Evolutionary conservation across 1,284 basidiomycete species (phyloP), one percentile per base, ranked within the genome.

Genomic region (Cryptococcus sp.): DNA sequence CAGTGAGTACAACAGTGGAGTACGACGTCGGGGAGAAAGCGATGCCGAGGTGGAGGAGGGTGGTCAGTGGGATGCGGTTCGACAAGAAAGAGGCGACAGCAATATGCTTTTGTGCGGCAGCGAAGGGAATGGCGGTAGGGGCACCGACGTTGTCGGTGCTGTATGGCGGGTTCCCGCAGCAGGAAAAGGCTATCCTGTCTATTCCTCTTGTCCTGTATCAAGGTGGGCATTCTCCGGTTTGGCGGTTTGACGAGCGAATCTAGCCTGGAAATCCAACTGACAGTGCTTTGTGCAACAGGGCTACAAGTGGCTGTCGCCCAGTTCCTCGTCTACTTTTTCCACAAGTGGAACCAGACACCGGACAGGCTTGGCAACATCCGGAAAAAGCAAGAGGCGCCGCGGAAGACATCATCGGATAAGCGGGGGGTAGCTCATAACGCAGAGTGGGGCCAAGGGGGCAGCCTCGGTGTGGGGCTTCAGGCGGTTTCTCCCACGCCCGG

Each of bases 81-180:
- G 53, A 52, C 20, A 64, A 63, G 48, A 48, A 52, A 12, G 63
- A 60, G 50, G 56, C 66, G 5, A 68, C 64, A 3, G 64, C 66
- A 1, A 64, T 66, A 4, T 66, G 66, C 49, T 68, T 66, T 40
- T 68, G 66, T 43, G 64, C 64, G 16, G 64, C 63, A 2, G 66
- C 66, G 0, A 68, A 68, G 46, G 64, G 64, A 9, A 51, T 68
- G 39, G 60, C 63, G 0, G 62, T 68, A 5, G 66, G 66, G 35
- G 52, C 60, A 2, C 64, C 64, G n/a, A 63, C 64, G 12, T 43
- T 68, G 36, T 46, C 51, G 40, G 64, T 68, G 35, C 42, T 68
- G 36, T 68, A 66, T 39, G 66, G 61, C 13, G 62, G 62, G 11
- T 61, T 65, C 21, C 53, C 55, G 15, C 53, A 53, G 38, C 50